Conservation (phyloP, 805 yeast genomes). For the Sugiyamaella americana region DNA sequence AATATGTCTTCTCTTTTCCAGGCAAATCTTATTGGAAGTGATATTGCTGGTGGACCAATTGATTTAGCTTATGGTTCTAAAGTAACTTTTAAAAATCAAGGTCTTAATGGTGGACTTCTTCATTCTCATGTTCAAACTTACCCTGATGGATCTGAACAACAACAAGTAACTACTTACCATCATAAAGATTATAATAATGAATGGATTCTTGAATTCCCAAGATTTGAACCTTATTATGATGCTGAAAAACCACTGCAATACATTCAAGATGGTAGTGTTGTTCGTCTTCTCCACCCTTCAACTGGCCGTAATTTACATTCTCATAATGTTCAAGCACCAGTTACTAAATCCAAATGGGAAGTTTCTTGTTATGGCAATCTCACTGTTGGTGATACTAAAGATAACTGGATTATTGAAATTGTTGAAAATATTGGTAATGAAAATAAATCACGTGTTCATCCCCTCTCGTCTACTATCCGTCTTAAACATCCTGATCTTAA, state of each 20-base stretch:
- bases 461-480: slow-evolving; percentile 78
- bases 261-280: slow-evolving; percentile 55
- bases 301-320: slow-evolving; percentile 79
- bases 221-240: slow-evolving; percentile 24
- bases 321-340: slow-evolving; percentile 72
- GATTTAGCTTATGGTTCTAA: slow-evolving; percentile 57
- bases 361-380: slow-evolving; percentile 82
- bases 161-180: slow-evolving; percentile 89
- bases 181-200: slow-evolving; percentile 83
- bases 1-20: slow-evolving; percentile 87
- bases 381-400: slow-evolving; percentile 68
- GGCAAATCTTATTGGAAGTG: slow-evolving; percentile 68
- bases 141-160: slow-evolving; percentile 91
- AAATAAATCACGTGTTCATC: slow-evolving; percentile 38
- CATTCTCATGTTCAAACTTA: slow-evolving; percentile 84
- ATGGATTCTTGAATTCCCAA: slow-evolving; percentile 48
- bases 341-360: slow-evolving; percentile 62
- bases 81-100: slow-evolving; percentile 63
- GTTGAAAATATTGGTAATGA: slow-evolving; percentile 39
- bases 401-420: slow-evolving; percentile 86
- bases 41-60: slow-evolving; percentile 61
- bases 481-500: slow-evolving; percentile 60
- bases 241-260: slow-evolving; percentile 29
- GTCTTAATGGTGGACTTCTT: slow-evolving; percentile 63
- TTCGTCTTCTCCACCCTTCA: slow-evolving; percentile 64